Conservation (phyloP, 805 yeast genomes). For the Candida suzukii region DNA sequence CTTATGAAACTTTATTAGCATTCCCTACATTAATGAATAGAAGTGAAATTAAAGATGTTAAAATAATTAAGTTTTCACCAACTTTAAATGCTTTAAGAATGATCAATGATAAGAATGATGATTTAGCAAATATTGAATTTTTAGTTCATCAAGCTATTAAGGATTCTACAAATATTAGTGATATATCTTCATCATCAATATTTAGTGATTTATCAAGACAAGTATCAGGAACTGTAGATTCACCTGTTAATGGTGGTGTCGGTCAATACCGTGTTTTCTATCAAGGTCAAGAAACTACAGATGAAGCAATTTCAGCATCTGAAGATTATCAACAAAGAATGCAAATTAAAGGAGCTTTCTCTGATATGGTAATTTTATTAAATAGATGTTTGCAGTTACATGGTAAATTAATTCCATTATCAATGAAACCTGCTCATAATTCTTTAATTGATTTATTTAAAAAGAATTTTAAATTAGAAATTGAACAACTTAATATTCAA, state of each 20-base stretch:
- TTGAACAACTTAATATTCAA: conserved; percentile 29
- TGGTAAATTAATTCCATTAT: conserved; percentile 50
- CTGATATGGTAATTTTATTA: conserved; percentile 61
- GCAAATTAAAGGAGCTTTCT: conserved; percentile 43
- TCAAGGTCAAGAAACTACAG: conserved; percentile 25
- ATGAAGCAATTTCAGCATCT: conserved; percentile 18
- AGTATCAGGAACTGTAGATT: conserved; percentile 79
- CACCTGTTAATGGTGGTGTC: conserved; percentile 92
- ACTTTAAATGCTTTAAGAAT: conserved; percentile 73
- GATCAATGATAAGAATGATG: conserved; percentile 61
- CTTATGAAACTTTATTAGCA: conserved; percentile 64
- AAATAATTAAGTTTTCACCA: conserved; percentile 62
- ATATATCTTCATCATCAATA: conserved; percentile 26
- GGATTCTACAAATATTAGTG: conserved; percentile 25
- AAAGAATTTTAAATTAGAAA: conserved; percentile 63
- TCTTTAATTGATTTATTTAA: conserved; percentile 55
- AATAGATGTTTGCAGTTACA: conserved; percentile 63
- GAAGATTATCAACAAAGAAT: conserved; percentile 6
- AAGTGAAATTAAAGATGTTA: conserved; percentile 53
- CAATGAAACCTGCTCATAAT: conserved; percentile 58
- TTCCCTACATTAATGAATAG: conserved; percentile 89
- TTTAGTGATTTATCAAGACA: conserved; percentile 64
- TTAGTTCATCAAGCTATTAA: conserved; percentile 46
- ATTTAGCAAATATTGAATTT: conserved; percentile 61
- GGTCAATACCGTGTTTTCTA: conserved; percentile 74